Evolutionary conservation across 768 basidiomycete species (phyloP).

Genomic region (Hypsizygus marmoreus): DNA sequence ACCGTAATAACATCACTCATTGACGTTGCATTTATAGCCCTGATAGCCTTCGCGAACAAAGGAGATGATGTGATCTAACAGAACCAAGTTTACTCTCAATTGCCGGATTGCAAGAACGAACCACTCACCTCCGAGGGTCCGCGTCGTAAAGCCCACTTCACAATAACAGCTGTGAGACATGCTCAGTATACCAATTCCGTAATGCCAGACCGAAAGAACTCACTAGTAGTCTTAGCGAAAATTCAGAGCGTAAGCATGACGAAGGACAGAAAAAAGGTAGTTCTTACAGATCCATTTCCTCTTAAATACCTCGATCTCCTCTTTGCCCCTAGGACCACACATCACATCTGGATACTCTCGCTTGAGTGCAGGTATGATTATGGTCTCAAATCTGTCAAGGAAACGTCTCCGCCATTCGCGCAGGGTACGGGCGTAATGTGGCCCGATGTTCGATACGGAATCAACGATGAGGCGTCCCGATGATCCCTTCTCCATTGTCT

Average conservation of each 20-base stretch:
- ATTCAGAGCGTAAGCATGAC: conserved; percentile 9
- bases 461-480: conserved; percentile 61
- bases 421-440: conserved; percentile 78
- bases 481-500: conserved; percentile 51
- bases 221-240: conserved; percentile 48
- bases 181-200: neutral
- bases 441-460: conserved; percentile 69
- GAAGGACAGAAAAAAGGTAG: neutral
- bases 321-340: conserved; percentile 38
- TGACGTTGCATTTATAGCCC: conserved; percentile 55
- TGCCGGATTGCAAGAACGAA: conserved; percentile 8
- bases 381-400: conserved; percentile 53
- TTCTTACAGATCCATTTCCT: conserved; percentile 75
- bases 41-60: conserved; percentile 66
- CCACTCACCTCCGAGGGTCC: conserved; percentile 60
- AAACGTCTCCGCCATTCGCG: conserved; percentile 76
- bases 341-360: conserved; percentile 62
- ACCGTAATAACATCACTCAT: conserved; percentile 29
- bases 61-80: conserved; percentile 61
- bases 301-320: conserved; percentile 74
- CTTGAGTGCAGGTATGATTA: conserved; percentile 60
- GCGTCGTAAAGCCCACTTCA: conserved; percentile 71
- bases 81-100: neutral
- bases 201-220: conserved; percentile 17
- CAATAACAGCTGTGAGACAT: conserved; percentile 55